Conservation (phyloP, 495 filamentous ascomycete genomes). For the Clavariopsis aquatica region DNA sequence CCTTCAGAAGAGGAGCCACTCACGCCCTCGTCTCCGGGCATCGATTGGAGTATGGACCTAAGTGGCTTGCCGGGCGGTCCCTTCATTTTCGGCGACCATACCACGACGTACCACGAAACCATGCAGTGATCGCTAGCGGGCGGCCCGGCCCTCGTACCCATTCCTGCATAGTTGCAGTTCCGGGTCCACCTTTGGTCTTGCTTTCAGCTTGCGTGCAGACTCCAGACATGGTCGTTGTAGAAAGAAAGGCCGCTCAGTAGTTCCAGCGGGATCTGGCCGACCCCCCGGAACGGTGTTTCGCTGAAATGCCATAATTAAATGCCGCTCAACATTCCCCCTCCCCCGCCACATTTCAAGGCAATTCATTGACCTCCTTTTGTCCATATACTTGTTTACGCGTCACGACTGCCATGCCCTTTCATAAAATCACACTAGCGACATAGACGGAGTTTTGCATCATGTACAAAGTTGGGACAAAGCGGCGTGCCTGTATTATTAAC, state of each 20-base stretch:
- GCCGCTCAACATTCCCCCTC: background rate
- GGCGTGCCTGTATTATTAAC: background rate
- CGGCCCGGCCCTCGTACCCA: background rate
- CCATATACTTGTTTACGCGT: conserved; percentile 16
- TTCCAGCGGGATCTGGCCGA: too few species aligned
- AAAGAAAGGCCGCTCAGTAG: too few species aligned
- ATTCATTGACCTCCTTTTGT: background rate
- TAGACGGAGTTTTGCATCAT: background rate
- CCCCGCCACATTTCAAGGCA: background rate
- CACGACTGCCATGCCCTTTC: background rate
- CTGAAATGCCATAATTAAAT: too few species aligned
- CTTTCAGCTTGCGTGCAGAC: too few species aligned
- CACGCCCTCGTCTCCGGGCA: conserved; percentile 19
- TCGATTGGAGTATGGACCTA: background rate
- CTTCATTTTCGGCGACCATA: background rate
- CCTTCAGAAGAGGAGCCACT: conserved; percentile 26
- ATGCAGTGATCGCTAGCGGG: background rate
- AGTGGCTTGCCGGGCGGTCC: conserved; percentile 3
- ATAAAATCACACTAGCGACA: background rate
- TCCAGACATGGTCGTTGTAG: too few species aligned
- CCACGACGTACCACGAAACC: background rate
- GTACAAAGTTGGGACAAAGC: background rate
- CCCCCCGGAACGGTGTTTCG: too few species aligned
- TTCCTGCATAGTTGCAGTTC: background rate
- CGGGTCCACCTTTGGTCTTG: background rate